These are phyloP conservation scores for Stachybotrys elegans DNA, from an alignment of 2,329 filamentous ascomycete genomes.

Conservation along the genomic window DNA sequence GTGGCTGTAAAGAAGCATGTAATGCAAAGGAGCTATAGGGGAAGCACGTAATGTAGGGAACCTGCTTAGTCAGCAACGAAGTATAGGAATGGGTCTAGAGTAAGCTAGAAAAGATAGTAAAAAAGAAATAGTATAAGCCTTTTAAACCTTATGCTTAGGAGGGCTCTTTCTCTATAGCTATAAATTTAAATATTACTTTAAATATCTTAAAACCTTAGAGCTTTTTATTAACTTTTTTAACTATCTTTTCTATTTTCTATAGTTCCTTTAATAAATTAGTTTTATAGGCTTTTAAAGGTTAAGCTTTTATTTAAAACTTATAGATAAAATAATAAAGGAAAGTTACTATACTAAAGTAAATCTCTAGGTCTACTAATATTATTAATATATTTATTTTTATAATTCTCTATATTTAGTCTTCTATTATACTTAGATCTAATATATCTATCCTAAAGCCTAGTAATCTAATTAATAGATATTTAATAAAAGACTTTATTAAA, in stretches of 20 bases:
- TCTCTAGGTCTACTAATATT: background rate
- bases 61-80: too few relatives aligned
- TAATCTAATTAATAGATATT: background rate
- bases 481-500: slow-evolving; percentile 2
- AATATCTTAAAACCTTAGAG: background rate
- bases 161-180: too few relatives aligned
- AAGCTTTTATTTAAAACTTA: background rate
- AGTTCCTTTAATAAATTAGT: background rate
- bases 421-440: background rate
- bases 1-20: too few relatives aligned
- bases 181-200: background rate
- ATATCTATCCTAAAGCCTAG: background rate
- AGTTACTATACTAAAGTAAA: background rate
- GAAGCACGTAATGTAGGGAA: too few relatives aligned
- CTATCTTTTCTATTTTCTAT: slow-evolving; percentile 3
- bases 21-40: too few relatives aligned
- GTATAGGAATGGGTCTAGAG: too few relatives aligned
- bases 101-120: too few relatives aligned
- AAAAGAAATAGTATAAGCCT: too few relatives aligned
- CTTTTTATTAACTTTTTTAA: background rate
- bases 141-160: too few relatives aligned
- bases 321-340: slow-evolving; percentile 1
- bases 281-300: background rate
- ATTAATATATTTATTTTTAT: background rate
- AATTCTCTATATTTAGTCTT: background rate